Evolutionary conservation across 331 rosid genomes (phyloP), one percentile per base, ranked within the genome.

Genomic region (Malus hybrid): DNA sequence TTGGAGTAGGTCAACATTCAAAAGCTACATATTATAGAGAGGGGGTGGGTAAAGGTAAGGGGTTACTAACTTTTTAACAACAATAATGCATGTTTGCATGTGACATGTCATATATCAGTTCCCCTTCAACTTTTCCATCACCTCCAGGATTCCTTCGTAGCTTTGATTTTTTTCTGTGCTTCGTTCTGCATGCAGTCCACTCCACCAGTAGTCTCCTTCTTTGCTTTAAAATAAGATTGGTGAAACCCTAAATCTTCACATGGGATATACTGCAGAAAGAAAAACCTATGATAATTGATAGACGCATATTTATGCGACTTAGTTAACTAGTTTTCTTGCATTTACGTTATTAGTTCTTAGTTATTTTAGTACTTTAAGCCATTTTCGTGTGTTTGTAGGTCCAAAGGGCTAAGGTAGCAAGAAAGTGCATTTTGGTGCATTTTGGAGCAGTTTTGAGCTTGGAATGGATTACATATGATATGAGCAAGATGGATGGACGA

Each of bases 1-100:
- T 82, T 50, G 58, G 76, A 79, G 86, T 52, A 75, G 66, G 32
- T 32, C 66, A 76, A 79, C 75, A 73, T 80, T 76, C 70, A 84
- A 88, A 82, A 84, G 88, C 80, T 79, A 60, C 76, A 42, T 42
- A 72, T 36, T 56, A 32, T 32, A 32, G 12, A 16, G 1, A 57
- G 79, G 77, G 85, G 62, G 73, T 39, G 84, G 79, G 81, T 50
- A 50, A 50, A 16, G 20, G n/a, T 50, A 5, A 50, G 1, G 56
- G 39, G 52, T 48, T 73, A 62, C 77, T 73, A 8, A 18, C 46
- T n/a, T 64, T 88, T 86, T 83, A 44, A 74, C 80, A 72, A 64
- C 75, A 88, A 88, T 86, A 76, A 84, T 93, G 78, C 86, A 81
- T 77, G 56, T 6, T 63, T 71, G 68, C 77, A 62, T 62, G 68